Evolutionary conservation across 2,329 filamentous ascomycete genomes (phyloP), one percentile per base, ranked within the genome.

Genomic region (Elsinoe ampelina): DNA sequence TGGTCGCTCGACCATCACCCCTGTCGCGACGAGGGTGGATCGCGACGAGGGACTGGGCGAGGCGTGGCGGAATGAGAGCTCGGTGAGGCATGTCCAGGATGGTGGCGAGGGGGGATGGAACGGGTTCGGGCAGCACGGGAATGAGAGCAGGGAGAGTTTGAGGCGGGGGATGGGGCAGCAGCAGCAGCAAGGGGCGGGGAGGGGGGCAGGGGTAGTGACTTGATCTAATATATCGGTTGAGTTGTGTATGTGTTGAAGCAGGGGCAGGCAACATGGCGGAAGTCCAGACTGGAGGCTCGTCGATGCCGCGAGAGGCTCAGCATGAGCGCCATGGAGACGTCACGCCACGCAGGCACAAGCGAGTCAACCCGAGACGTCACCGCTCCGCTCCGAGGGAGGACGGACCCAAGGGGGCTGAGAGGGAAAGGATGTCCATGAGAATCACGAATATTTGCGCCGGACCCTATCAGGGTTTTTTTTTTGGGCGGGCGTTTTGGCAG

Each of bases 31-130:
- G 74, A 66, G 86, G 58, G 89, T 95, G 54, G 91, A 96, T 67
- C 89, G 86, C n/a, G 92, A 97, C 67, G 88, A 87, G 4, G 81
- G 87, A 19, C 80, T 83, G 66, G 77, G 78, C 35, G 72, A 73
- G 54, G 80, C 87, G 4, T 89, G 86, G 84, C 85, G 89, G 65
- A 86, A 89, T 67, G 90, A 95, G 70, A 85, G 83, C 62, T 90
- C 87, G 50, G 89, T 92, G 39, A 83, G 90, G 50, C 87, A 91
- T 58, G 82, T 95, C 70, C 20, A 58, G 60, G 15, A 62, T 52
- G 48, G 30, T 5, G 32, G 35, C 1, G 57, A 58, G 55, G 17
- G 57, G 15, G 19, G 45, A 13, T 45, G 58, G 45, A 15, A 61
- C 47, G 58, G 57, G 13, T 68, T 50, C 65, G 66, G n/a, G 63